phyloP scores from a whole-genome alignment of 208 protist genomes.

The Wallacemonas sp. region DNA sequence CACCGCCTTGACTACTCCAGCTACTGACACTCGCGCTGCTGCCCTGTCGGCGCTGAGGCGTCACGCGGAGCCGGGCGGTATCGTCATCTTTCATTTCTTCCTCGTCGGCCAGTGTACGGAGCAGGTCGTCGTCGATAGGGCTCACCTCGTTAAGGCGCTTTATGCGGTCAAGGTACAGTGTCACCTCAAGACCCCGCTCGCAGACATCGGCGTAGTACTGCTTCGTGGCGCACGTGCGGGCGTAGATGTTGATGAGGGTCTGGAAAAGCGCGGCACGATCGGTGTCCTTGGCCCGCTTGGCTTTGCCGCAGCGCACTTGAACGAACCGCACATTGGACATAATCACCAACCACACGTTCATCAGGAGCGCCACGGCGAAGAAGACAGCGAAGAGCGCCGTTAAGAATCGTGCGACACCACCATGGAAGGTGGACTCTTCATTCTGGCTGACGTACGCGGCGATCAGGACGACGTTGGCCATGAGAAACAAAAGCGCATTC shows the following conservation, averaged over 20 bases:
- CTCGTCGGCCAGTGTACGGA: slow-evolving; percentile 4
- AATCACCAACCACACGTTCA: slow-evolving; percentile 13
- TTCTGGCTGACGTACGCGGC: slow-evolving; percentile 12
- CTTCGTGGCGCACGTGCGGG: slow-evolving; percentile 6
- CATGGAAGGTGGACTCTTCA: neutral
- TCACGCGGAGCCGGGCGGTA: neutral
- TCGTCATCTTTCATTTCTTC: neutral
- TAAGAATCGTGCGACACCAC: neutral
- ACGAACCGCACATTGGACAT: neutral
- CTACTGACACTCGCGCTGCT: neutral
- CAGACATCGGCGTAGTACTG: slow-evolving; percentile 16
- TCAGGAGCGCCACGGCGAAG: slow-evolving; percentile 14
- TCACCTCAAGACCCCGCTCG: slow-evolving; percentile 13
- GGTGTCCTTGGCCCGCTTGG: neutral
- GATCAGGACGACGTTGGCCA: slow-evolving; percentile 19
- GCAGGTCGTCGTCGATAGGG: slow-evolving; percentile 11
- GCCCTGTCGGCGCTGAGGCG: neutral
- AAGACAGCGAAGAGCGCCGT: slow-evolving; percentile 15
- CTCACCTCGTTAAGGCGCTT: slow-evolving; percentile 9
- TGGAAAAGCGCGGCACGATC: neutral
- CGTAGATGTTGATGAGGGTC: slow-evolving; percentile 18
- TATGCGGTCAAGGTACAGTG: slow-evolving; percentile 22
- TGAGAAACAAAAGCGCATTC: slow-evolving; percentile 11
- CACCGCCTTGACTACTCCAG: neutral
- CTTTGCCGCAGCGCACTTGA: neutral